Evolutionary conservation across 2,329 filamentous ascomycete species (phyloP), one percentile per base, ranked within the genome.

Genomic region (Venturia oleaginea): DNA sequence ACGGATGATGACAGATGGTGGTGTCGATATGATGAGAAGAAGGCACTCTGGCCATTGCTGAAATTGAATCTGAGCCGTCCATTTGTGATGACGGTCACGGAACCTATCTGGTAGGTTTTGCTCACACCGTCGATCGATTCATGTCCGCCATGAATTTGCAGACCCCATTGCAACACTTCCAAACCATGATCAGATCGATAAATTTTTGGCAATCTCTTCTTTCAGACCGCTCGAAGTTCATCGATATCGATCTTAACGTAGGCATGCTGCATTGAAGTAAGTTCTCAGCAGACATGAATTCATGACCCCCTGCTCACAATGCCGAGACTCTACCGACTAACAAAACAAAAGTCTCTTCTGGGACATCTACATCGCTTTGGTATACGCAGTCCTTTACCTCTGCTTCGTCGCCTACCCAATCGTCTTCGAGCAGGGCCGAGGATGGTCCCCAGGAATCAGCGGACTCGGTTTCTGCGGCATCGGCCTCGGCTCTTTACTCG

Each of bases 341-440:
- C 51, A 10, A 38, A 38, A 40, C 2, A 48, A 19, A 65, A 88
- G 86, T 78, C 89, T 92, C 37, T 86, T 86, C 72, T 93, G 86
- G 86, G 84, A 88, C 70, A 73, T 86, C 40, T 89, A 88, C 68
- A 84, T 89, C 67, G 84, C 89, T 0, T 78, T 96, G 46, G 85
- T 96, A 42, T 96, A 96, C 73, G 90, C 86, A 22, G 91, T 96
- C 48, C 80, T 97, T 1, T 94, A 94, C 71, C 85, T 96, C 38
- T 95, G 91, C 76, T 96, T 96, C 77, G 88, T 95, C 19, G 91
- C 90, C 15, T 95, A 95, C 73, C 92, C 92, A 0, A 88, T 95
- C 66, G 88, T 96, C 65, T 96, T 94, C 75, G 80, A 81, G 13
- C 79, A 88, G 48, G 76, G 85, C 65, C 88, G 92, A 22, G 90